Percentiles rank a stretch among this genome's conserved stretches.
These are phyloP conservation scores for Bidens hawaiensis DNA, from an alignment of 140 eudicot species.

Conservation along the genomic window DNA sequence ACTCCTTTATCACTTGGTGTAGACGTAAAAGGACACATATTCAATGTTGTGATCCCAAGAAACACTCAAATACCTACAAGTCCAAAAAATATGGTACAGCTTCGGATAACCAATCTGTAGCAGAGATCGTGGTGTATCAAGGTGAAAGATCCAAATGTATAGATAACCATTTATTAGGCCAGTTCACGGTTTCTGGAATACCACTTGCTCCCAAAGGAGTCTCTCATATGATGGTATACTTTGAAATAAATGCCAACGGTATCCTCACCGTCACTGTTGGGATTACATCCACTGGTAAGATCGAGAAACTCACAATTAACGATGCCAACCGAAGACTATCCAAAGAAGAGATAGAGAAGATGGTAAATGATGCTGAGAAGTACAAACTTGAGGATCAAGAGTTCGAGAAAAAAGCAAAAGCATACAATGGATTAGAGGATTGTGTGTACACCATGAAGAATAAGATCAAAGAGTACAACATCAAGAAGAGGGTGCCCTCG, in stretches of 20 bases:
- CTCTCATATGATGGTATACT: not conserved
- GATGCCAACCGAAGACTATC: not conserved
- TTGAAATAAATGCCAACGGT: not conserved
- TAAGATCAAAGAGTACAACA: not conserved
- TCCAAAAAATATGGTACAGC: not conserved
- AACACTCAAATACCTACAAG: conserved; percentile 11
- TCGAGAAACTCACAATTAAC: not conserved
- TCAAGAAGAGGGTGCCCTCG: not conserved
- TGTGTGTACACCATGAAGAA: not conserved
- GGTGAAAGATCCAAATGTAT: not conserved
- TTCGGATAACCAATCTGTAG: not conserved
- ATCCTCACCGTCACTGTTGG: not conserved
- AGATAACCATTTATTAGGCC: not conserved
- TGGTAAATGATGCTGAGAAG: not conserved
- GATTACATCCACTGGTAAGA: not conserved
- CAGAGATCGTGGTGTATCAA: not conserved
- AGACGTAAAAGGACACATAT: not conserved
- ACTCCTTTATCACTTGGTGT: conserved; percentile 11
- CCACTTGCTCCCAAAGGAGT: not conserved
- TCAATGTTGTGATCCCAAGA: not conserved
- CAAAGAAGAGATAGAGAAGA: not conserved
- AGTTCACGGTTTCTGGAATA: not conserved
- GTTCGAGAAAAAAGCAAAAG: not conserved
- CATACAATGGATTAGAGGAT: not conserved
- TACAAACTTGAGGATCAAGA: not conserved